Percentiles rank a stretch among this genome's conserved stretches.
Evolutionary conservation across 2,329 filamentous ascomycete genomes (phyloP).

Genomic region (Phialophora tarda): DNA sequence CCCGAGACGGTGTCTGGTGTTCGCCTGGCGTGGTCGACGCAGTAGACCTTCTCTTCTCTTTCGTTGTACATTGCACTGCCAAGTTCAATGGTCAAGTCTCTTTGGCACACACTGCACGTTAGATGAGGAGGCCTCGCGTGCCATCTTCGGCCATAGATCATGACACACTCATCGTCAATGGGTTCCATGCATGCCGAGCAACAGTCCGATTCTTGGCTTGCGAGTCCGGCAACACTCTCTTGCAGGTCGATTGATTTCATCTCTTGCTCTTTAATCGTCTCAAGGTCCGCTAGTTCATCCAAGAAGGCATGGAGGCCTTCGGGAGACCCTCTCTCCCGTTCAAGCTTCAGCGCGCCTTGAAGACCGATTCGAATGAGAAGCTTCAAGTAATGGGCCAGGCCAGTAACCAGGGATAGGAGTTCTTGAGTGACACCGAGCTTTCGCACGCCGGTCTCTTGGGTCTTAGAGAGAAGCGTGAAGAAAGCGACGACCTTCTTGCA

Average conservation of each 20-base stretch:
- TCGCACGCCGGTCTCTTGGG: conserved; percentile 85
- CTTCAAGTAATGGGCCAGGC: conserved; percentile 95
- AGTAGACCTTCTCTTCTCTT: conserved; percentile 72
- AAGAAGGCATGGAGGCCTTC: conserved; percentile 83
- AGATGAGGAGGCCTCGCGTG: conserved; percentile 75
- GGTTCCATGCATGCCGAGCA: conserved; percentile 81
- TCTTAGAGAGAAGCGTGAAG: conserved; percentile 92
- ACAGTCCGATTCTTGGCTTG: conserved; percentile 80
- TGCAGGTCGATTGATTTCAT: conserved; percentile 68
- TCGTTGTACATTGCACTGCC: conserved; percentile 74
- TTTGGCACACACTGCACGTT: conserved; percentile 70
- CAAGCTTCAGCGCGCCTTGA: conserved; percentile 87
- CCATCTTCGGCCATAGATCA: conserved; percentile 76
- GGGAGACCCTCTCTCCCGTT: conserved; percentile 76
- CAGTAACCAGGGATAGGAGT: conserved; percentile 94
- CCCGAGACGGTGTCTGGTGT: conserved; percentile 63
- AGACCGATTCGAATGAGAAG: conserved; percentile 95
- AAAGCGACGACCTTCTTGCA: conserved; percentile 99
- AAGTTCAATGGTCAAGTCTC: conserved; percentile 71
- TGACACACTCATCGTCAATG: conserved; percentile 92
- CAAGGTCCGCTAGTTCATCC: conserved; percentile 81
- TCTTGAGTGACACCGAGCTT: conserved; percentile 97
- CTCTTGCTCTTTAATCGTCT: conserved; percentile 74
- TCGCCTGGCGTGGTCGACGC: conserved; percentile 59
- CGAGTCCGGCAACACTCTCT: conserved; percentile 68